These are phyloP conservation scores for Aspergillus avenaceus DNA, from an alignment of 495 filamentous ascomycete species.

Conservation along the genomic window DNA sequence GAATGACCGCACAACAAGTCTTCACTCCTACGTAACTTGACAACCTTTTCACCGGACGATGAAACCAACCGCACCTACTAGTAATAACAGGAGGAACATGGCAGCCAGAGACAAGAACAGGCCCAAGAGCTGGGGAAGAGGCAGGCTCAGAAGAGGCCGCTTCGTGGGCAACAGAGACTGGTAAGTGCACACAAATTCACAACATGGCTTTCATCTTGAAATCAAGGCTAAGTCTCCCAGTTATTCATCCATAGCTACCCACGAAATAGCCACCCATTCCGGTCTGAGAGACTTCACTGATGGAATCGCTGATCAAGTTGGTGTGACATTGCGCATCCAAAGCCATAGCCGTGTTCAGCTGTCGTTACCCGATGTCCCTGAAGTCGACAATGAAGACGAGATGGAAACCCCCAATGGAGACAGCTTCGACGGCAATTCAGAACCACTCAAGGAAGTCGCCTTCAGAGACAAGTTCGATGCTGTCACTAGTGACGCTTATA, in stretches of 20 bases:
- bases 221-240: not conserved
- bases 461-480: constrained; percentile 8
- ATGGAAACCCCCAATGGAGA: not conserved
- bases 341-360: constrained; percentile 1
- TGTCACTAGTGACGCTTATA: not conserved
- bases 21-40: too few relatives aligned
- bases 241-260: not conserved
- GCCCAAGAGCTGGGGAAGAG: not conserved
- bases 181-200: not conserved
- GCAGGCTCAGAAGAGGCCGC: not conserved
- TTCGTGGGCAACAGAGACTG: not conserved
- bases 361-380: not conserved
- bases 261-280: not conserved
- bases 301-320: constrained; percentile 4
- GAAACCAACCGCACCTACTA: too few relatives aligned
- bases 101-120: not conserved
- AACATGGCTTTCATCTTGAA: not conserved
- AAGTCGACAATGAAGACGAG: not conserved
- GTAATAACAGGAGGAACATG: not conserved
- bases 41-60: too few relatives aligned
- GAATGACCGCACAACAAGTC: too few relatives aligned
- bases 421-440: not conserved
- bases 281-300: not conserved
- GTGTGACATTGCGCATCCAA: constrained; percentile 5
- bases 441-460: not conserved